These are phyloP conservation scores for Elsinoe arachidis DNA, from an alignment of 2,329 filamentous ascomycete genomes.

Conservation along the genomic window DNA sequence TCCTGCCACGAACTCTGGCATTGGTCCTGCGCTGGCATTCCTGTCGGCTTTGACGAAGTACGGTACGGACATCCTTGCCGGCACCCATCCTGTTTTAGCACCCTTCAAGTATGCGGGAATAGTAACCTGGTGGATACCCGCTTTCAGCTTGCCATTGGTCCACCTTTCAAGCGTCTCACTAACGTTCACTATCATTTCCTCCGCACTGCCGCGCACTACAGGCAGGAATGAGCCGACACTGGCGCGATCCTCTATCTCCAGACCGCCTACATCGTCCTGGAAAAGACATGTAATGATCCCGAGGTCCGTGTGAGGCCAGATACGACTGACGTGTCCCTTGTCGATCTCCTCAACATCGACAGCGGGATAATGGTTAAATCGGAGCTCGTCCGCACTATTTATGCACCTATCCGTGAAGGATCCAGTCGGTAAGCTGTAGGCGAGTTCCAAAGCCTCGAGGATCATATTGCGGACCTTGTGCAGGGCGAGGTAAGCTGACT, in stretches of 20 bases:
- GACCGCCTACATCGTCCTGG: slow-evolving; percentile 34
- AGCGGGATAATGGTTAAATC: slow-evolving; percentile 33
- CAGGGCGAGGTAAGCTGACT: slow-evolving; percentile 27
- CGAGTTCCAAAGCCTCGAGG: slow-evolving; percentile 28
- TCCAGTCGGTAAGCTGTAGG: slow-evolving; percentile 22
- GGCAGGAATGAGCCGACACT: slow-evolving; percentile 2
- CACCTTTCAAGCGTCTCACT: slow-evolving; percentile 12
- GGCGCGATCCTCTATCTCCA: slow-evolving; percentile 30
- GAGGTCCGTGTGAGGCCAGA: slow-evolving; percentile 35
- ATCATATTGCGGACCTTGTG: slow-evolving; percentile 24
- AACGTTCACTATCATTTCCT: slow-evolving; percentile 13
- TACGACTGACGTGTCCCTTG: slow-evolving; percentile 27
- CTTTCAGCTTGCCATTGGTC: slow-evolving; percentile 5
- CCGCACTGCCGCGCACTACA: background rate
- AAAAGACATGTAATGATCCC: slow-evolving; percentile 36
- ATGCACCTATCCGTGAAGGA: background rate
- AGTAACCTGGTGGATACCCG: slow-evolving; percentile 9
- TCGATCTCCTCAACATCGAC: slow-evolving; percentile 25
- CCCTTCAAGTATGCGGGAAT: background rate
- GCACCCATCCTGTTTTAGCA: background rate
- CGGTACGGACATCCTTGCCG: background rate
- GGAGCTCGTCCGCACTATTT: slow-evolving; percentile 19
- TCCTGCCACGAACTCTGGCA: background rate
- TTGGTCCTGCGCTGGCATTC: background rate
- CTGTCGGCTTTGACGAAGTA: slow-evolving; percentile 4